Evolutionary conservation across 2,329 filamentous ascomycete genomes (phyloP).

Genomic region (Cladorrhinum sp.): DNA sequence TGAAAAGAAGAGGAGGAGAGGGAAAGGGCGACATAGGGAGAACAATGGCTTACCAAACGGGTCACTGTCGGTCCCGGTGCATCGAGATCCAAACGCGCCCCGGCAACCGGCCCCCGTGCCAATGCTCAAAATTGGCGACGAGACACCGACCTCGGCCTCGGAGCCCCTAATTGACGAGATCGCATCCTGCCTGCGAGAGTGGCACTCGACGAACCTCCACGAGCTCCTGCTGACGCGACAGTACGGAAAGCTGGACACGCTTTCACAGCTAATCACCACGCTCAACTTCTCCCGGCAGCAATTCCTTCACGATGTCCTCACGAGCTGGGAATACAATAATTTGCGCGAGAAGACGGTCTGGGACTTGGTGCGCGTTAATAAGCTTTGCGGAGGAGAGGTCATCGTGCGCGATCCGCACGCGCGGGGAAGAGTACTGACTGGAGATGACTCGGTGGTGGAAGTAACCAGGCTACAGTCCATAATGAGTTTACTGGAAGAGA

Average conservation of each 20-base stretch:
- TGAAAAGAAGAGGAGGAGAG: slow-evolving; percentile 36
- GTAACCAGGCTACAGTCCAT: slow-evolving; percentile 88
- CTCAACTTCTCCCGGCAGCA: slow-evolving; percentile 84
- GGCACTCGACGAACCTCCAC: slow-evolving; percentile 96
- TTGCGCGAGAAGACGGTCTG: slow-evolving; percentile 90
- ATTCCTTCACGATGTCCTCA: slow-evolving; percentile 90
- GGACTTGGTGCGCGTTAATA: slow-evolving; percentile 92
- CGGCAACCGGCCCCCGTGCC: slow-evolving; percentile 90
- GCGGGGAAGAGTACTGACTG: slow-evolving; percentile 80
- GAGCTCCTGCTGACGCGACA: slow-evolving; percentile 80
- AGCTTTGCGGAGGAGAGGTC: slow-evolving; percentile 87
- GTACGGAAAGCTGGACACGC: slow-evolving; percentile 76
- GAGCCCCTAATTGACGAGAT: slow-evolving; percentile 97
- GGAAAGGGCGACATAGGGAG: slow-evolving; percentile 28
- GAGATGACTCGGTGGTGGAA: slow-evolving; percentile 88
- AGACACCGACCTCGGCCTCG: slow-evolving; percentile 82
- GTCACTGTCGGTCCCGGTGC: slow-evolving; percentile 46
- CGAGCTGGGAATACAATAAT: slow-evolving; percentile 73
- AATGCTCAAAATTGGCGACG: slow-evolving; percentile 96
- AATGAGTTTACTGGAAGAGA: slow-evolving; percentile 88
- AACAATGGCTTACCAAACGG: slow-evolving; percentile 35
- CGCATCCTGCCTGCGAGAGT: slow-evolving; percentile 91
- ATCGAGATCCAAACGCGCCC: slow-evolving; percentile 63
- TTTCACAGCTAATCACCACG: slow-evolving; percentile 76
- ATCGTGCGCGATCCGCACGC: slow-evolving; percentile 88